Percentiles rank a stretch among this genome's conserved stretches.
These are phyloP conservation scores for Neopestalotiopsis sp. DNA, from an alignment of 2,329 filamentous ascomycete genomes.

Conservation along the genomic window DNA sequence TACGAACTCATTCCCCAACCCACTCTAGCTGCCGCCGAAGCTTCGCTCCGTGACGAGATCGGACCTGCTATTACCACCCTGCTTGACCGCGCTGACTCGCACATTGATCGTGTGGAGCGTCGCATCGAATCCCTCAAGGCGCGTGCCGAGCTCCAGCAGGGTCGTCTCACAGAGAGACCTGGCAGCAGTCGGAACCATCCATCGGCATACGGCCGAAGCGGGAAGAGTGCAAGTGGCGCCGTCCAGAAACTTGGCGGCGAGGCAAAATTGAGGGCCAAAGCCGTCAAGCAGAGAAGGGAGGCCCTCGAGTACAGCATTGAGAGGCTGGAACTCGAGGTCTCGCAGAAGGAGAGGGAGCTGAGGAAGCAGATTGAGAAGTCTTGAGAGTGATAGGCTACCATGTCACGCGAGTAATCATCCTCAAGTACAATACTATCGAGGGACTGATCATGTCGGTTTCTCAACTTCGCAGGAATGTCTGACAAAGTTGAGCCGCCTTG, in stretches of 20 bases:
- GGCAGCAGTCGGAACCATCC: conserved; percentile 18
- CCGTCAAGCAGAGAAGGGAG: conserved; percentile 81
- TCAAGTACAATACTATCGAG: too few relatives aligned
- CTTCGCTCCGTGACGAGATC: conserved; percentile 85
- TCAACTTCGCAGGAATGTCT: too few relatives aligned
- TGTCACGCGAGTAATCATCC: not conserved
- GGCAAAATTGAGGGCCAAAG: conserved; percentile 58
- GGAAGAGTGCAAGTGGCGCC: conserved; percentile 9
- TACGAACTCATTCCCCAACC: conserved; percentile 92
- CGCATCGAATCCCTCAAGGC: conserved; percentile 85
- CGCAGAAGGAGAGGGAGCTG: conserved; percentile 71
- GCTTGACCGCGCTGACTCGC: conserved; percentile 80
- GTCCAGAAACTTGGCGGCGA: conserved; percentile 55
- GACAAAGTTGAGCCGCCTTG: too few relatives aligned
- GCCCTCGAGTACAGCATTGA: conserved; percentile 86
- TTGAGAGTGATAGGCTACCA: conserved; percentile 24
- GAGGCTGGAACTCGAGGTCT: conserved; percentile 83
- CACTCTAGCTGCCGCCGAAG: conserved; percentile 80
- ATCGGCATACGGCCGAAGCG: not conserved
- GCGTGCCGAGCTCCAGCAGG: conserved; percentile 82
- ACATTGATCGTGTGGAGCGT: conserved; percentile 82
- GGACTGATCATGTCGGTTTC: too few relatives aligned
- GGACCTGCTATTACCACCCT: conserved; percentile 83
- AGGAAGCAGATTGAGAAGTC: conserved; percentile 52
- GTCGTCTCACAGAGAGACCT: conserved; percentile 53